Base-by-base conservation (phyloP, 345 rosid genomes). In the Geranium brycei region DNA sequence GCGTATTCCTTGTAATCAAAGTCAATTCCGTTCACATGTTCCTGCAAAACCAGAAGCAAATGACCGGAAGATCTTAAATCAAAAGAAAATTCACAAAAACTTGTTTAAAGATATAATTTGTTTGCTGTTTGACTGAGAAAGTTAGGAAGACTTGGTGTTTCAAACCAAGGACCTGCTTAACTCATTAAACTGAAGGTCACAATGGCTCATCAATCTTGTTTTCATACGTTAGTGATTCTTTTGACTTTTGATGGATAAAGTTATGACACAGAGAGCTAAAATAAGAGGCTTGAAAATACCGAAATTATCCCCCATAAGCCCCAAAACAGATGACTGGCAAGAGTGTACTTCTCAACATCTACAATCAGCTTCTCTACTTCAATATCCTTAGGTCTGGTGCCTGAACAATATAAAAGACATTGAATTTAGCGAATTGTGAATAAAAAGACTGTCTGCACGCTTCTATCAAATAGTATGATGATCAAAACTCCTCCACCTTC, bases 1-100 rank as follows among this genome's bases (percentile, higher is more conserved):
- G 89, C 92, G 72, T 87, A 87, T 66, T 75, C 85, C 57, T 66
- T 61, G 73, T 79, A 87, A 77, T 87, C 83, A 59, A 87, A 87
- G n/a, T 84, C 92, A 62, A 87, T 78, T 53, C 75, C 78, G 65
- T 82, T 87, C 57, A 80, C 85, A 35, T 82, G 78, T 4, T 77
- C 85, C 92, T 82, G 87, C 67, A 65, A 35, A 35, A 35, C 41
- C 41, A 35, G 41, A 4, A 35, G 41, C 41, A 4, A 35, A 35
- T 35, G 41, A 7, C 5, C 41, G 41, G 41, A 7, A 4, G 41
- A 4, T 35, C 10, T 35, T 35, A 35, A 7, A 35, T 35, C 41
- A 1, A 35, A 35, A 35, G 41, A 35, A 35, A 35, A 35, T 7
- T 4, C 41, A 35, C 10, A 35, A 35, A 4, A 35, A 35, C 41